Base-by-base conservation (phyloP, 2,329 filamentous ascomycete species). In the Aspergillus sp. region DNA sequence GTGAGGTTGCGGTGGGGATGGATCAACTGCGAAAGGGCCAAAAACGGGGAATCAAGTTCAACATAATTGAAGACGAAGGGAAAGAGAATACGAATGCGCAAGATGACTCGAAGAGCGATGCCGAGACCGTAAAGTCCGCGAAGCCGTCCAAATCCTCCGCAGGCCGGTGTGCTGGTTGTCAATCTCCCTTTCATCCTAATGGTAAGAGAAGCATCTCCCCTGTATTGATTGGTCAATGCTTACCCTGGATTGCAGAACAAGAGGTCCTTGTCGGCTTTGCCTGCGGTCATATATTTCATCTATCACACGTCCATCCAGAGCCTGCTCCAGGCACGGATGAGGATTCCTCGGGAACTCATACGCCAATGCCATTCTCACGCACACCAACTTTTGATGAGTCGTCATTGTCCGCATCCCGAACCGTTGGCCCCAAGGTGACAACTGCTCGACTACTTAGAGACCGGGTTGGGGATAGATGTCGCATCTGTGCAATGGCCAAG, bases 1-100 rank as follows among this genome's bases (percentile, higher is more conserved):
- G 90, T 49, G 93, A 98, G 68, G 91, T 98, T 0, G 84, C 85
- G 0, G 77, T 80, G 4, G 89, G 87, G 1, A 95, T 97, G 79
- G 85, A 85, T 44, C 83, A 82, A 3, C 74, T 97, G 17, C 82
- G 91, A 0, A 81, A 76, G 12, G 90, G 91, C 0, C 88, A 94
- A 64, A 83, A 85, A 44, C 86, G 83, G 55, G 93, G 86, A 0
- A 88, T 98, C 63, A 94, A 90, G 61, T 97, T 97, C 58, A 86
- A 95, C 56, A 81, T 95, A 5, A 66, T 78, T 33, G 56, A 62
- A 15, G 53, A 61, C 4, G 37, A 48, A 23, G 52, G 52, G 25
- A 50, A 47, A 17, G 32, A 32, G 41, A 12, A 45, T 33, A 27
- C 23, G n/a, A 32, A 41, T 19, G 19, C 25, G n/a, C 41, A 44